Conservation (phyloP, 2,329 filamentous ascomycete species). For the Arthrinium phaeospermum region DNA sequence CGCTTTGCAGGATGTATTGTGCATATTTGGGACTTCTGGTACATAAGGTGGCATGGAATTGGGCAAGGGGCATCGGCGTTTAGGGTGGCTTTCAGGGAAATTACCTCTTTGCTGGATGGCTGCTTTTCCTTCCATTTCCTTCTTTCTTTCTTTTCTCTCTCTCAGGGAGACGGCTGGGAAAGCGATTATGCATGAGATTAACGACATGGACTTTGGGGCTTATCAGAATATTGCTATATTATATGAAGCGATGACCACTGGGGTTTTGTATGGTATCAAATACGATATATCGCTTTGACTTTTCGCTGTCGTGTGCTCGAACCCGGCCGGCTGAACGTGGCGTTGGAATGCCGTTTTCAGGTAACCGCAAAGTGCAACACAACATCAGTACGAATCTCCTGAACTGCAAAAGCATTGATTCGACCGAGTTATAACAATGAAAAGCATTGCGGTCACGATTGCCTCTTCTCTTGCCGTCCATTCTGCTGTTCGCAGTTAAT, state of each 20-base stretch:
- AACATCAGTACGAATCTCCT: neutral
- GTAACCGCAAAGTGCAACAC: neutral
- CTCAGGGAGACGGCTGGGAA: neutral
- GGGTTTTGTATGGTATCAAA: neutral
- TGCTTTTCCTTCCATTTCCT: neutral
- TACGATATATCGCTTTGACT: neutral
- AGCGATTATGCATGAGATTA: slow-evolving; percentile 6
- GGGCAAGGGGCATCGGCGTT: slow-evolving; percentile 17
- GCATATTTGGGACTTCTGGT: slow-evolving; percentile 16
- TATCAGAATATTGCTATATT: neutral
- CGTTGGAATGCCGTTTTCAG: neutral
- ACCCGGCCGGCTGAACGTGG: neutral
- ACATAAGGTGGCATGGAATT: slow-evolving; percentile 10
- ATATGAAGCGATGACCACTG: slow-evolving; percentile 2
- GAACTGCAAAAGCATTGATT: neutral
- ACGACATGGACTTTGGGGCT: slow-evolving; percentile 4
- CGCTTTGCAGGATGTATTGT: slow-evolving; percentile 14
- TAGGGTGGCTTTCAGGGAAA: neutral
- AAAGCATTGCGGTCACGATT: too few species aligned
- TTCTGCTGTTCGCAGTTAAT: neutral
- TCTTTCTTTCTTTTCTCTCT: neutral
- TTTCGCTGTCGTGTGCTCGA: neutral
- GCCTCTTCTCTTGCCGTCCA: neutral
- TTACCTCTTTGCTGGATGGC: neutral
- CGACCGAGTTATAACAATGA: neutral